Conservation (phyloP, 108 stramenopile genomes). For the Schizochytrium sp. region DNA sequence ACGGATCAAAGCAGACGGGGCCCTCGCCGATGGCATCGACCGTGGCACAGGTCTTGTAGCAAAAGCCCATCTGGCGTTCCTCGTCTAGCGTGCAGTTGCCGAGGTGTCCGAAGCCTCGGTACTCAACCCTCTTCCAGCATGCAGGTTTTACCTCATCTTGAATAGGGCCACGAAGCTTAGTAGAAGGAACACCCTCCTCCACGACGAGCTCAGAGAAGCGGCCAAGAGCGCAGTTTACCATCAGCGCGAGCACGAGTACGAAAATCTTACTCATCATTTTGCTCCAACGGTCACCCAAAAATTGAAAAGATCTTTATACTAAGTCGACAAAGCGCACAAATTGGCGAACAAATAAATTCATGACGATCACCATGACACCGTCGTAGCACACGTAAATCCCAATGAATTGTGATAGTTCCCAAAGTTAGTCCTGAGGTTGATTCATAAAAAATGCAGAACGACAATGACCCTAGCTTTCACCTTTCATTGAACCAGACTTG, state of each 20-base stretch:
- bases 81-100: constrained; percentile 55
- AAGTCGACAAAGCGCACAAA: no score
- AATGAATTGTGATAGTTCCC: no score
- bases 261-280: background rate
- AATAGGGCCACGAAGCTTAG: background rate
- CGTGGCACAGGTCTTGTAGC: constrained; percentile 21
- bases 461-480: no score
- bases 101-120: constrained; percentile 34
- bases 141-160: background rate
- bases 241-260: background rate
- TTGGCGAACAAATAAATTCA: no score
- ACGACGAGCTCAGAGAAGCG: background rate
- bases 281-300: background rate
- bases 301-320: no score
- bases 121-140: constrained; percentile 56
- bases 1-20: constrained; percentile 11
- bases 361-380: no score
- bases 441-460: no score
- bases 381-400: no score
- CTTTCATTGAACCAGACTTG: no score
- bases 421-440: no score
- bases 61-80: constrained; percentile 30
- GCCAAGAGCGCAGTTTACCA: background rate
- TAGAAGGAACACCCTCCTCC: background rate
- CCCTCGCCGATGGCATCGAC: constrained; percentile 20